Base-by-base conservation (phyloP, 805 yeast species). In the Ogataea dorogensis region DNA sequence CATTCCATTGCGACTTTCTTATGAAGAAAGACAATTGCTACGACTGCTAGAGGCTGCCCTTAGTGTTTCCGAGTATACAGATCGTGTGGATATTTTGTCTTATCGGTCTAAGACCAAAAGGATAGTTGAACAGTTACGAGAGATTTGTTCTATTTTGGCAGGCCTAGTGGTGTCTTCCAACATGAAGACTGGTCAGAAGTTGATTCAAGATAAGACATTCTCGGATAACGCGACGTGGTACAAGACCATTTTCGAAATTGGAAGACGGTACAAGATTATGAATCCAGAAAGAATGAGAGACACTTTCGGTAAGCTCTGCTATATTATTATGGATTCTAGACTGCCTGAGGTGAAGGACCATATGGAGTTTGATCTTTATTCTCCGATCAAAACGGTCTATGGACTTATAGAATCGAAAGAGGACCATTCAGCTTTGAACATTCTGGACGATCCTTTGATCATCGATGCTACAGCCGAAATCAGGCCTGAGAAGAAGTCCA, bases 311-410 rank as follows among this genome's bases (percentile, higher is more conserved):
- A 83, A 84, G 51, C 63, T 85, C 39, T 80, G 85, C 63, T 84
- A 84, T 58, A 85, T 84, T 84, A 78, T 83, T 23, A 84, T 85
- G 93, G 94, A 84, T 58, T 84, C 93, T 2, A 64, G 85, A 30
- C 59, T 81, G 18, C 83, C 87, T 0, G 87, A 83, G 47, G 74
- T 84, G 41, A 74, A 71, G 46, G 76, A 73, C 11, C 78, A 77
- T 33, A 73, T 84, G 80, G 91, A 80, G 43, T 85, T 84, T 56
- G 86, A 84, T 57, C 62, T 84, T 2, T 81, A 78, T 61, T 78
- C 74, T 51, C 91, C 93, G 0, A 72, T 85, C 35, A 68, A 71
- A 41, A 84, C 91, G 0, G 82, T 84, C 1, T 53, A 70, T 28
- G 44, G 65, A 2, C 73, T 64, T 36, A 58, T 83, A 23, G 59